These are phyloP conservation scores for Fusarium sarcochroum DNA, from an alignment of 2,329 filamentous ascomycete species.

Conservation along the genomic window DNA sequence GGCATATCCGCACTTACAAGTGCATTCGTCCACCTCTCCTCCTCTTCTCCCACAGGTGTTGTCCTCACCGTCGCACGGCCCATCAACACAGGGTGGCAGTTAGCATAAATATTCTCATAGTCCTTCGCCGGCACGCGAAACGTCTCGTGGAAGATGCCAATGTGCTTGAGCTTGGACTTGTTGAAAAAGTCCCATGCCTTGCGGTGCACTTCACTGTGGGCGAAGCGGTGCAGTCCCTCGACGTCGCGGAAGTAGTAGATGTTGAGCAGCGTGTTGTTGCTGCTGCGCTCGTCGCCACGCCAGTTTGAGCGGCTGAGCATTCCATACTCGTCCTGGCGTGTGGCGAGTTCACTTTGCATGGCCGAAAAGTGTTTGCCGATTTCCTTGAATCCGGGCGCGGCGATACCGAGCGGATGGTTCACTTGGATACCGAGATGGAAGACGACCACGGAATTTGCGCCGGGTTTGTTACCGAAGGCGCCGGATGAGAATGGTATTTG, in stretches of 20 bases:
- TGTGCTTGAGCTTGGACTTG: conserved; percentile 53
- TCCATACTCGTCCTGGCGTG: conserved; percentile 60
- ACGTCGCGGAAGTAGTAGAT: conserved; percentile 66
- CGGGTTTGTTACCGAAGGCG: conserved; percentile 48
- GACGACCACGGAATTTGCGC: conserved; percentile 54
- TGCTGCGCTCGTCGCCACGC: conserved; percentile 54
- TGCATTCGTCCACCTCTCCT: conserved; percentile 52
- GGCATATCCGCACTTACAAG: conserved; percentile 53
- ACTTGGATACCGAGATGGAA: conserved; percentile 62
- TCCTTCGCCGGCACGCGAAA: conserved; percentile 60
- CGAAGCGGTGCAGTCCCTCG: conserved; percentile 66
- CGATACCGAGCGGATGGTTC: conserved; percentile 64
- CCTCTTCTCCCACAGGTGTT: conserved; percentile 29
- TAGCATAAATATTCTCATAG: conserved; percentile 67
- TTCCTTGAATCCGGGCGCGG: conserved; percentile 61
- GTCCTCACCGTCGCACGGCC: conserved; percentile 50
- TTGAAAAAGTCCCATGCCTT: conserved; percentile 66
- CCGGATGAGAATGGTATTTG: conserved; percentile 52
- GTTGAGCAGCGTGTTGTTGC: conserved; percentile 59
- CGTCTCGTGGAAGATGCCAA: conserved; percentile 69
- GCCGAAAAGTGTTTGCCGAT: conserved; percentile 55
- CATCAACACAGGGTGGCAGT: conserved; percentile 57
- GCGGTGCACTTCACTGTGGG: conserved; percentile 63
- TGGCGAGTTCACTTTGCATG: conserved; percentile 56
- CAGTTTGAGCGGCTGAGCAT: conserved; percentile 62